These are phyloP conservation scores for Kwoniella dejecticola DNA, from an alignment of 768 basidiomycete species.

Conservation along the genomic window DNA sequence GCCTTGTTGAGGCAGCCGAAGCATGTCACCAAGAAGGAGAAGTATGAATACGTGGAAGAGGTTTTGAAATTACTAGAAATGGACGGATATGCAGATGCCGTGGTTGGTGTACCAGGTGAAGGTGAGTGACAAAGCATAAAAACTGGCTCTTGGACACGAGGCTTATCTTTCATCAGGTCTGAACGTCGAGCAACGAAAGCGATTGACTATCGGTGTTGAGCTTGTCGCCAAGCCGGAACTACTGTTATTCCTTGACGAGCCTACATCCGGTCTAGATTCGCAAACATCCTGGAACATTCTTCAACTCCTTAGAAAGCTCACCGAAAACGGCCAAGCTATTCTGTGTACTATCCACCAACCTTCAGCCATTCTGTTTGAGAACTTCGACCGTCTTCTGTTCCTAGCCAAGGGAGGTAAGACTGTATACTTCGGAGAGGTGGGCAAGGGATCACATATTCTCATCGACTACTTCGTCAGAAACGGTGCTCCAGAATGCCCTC, in stretches of 20 bases:
- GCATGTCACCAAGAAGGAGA: conserved; percentile 53
- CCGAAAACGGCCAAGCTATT: conserved; percentile 57
- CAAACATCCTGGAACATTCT: conserved; percentile 85
- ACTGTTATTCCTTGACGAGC: conserved; percentile 60
- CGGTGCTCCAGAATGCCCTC: conserved; percentile 69
- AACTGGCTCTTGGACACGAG: neutral
- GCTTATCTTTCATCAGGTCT: conserved; percentile 43
- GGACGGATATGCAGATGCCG: conserved; percentile 52
- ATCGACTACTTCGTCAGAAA: conserved; percentile 74
- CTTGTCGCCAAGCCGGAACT: conserved; percentile 57
- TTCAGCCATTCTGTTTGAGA: conserved; percentile 80
- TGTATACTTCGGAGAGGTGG: conserved; percentile 92
- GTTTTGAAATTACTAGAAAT: conserved; percentile 58
- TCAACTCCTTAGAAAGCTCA: conserved; percentile 58
- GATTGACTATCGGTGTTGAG: conserved; percentile 57
- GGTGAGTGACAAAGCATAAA: conserved; percentile 35
- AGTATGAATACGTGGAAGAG: conserved; percentile 58
- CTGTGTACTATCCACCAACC: conserved; percentile 60
- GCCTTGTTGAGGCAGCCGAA: conserved; percentile 58
- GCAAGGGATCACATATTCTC: conserved; percentile 68
- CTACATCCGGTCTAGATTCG: conserved; percentile 64
- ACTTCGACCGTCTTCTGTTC: conserved; percentile 66
- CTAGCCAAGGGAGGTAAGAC: conserved; percentile 78
- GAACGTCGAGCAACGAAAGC: conserved; percentile 42
- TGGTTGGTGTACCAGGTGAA: conserved; percentile 55